Conservation (phyloP, 2,329 filamentous ascomycete genomes). For the Sporothrix brunneoviolacea region DNA sequence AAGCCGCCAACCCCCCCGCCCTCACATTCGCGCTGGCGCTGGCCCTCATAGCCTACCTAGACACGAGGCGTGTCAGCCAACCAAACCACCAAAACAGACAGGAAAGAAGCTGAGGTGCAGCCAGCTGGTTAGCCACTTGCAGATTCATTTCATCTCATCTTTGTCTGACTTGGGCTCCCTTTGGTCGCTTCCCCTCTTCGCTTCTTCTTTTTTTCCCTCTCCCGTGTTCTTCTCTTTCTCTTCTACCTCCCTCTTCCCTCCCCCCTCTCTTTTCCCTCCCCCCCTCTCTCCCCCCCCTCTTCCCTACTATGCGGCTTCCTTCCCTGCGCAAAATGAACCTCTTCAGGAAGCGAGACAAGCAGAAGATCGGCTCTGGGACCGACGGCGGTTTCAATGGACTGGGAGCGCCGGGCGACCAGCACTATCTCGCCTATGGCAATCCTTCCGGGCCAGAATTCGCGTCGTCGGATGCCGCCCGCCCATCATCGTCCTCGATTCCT, state of each 20-base stretch:
- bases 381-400: background rate
- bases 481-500: too few species aligned
- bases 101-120: background rate
- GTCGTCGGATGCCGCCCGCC: background rate
- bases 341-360: constrained; percentile 30
- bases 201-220: background rate
- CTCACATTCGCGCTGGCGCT: background rate
- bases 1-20: background rate
- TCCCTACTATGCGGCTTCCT: constrained; percentile 8
- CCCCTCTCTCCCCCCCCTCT: background rate
- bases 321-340: constrained; percentile 25
- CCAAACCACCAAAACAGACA: constrained; percentile 9
- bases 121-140: constrained; percentile 1
- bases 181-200: background rate
- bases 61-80: constrained; percentile 7
- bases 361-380: constrained; percentile 20
- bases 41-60: background rate
- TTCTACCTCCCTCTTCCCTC: background rate
- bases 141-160: constrained; percentile 4
- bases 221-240: background rate
- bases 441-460: constrained; percentile 7
- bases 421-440: constrained; percentile 22
- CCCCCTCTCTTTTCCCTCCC: background rate
- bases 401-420: constrained; percentile 15
- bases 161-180: background rate